Evolutionary conservation across 768 basidiomycete genomes (phyloP).

Genomic region (Lactifluus volemus): DNA sequence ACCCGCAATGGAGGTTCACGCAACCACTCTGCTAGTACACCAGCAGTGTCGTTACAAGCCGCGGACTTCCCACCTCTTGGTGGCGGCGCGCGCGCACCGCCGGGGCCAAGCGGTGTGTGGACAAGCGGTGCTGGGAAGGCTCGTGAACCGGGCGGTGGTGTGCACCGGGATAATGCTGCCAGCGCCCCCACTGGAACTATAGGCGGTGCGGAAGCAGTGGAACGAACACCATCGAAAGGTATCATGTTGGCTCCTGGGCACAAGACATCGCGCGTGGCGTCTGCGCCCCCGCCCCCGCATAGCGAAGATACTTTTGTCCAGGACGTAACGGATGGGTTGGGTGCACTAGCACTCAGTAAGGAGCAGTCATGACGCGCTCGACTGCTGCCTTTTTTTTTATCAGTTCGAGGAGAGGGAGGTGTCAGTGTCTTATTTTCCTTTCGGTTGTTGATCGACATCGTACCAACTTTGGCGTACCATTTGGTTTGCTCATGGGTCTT

Average conservation of each 20-base stretch:
- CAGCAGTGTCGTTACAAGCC: slow-evolving; percentile 29
- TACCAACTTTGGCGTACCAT: not conserved
- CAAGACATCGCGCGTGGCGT: not conserved
- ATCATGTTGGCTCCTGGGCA: not conserved
- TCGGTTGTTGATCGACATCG: slow-evolving; percentile 36
- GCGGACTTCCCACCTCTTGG: slow-evolving; percentile 26
- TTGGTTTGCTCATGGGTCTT: not conserved
- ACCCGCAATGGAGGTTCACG: slow-evolving; percentile 46
- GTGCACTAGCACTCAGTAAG: slow-evolving; percentile 43
- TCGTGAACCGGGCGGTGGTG: slow-evolving; percentile 4
- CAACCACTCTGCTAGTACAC: slow-evolving; percentile 28
- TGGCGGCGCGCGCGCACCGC: slow-evolving; percentile 29
- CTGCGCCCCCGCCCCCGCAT: not conserved
- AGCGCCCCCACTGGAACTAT: not conserved
- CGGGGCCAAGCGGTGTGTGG: slow-evolving; percentile 61
- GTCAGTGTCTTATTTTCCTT: slow-evolving; percentile 45
- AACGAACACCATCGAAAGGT: slow-evolving; percentile 6
- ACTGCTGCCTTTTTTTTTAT: slow-evolving; percentile 40
- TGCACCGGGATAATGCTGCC: not conserved
- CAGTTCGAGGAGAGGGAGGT: slow-evolving; percentile 34
- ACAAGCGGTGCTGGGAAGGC: slow-evolving; percentile 15
- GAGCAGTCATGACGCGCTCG: slow-evolving; percentile 34
- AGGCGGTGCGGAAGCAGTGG: not conserved
- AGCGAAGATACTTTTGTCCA: slow-evolving; percentile 66
- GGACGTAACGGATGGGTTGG: slow-evolving; percentile 63